Conservation (phyloP, 2,329 filamentous ascomycete species). For the Sporothrix globosa region DNA sequence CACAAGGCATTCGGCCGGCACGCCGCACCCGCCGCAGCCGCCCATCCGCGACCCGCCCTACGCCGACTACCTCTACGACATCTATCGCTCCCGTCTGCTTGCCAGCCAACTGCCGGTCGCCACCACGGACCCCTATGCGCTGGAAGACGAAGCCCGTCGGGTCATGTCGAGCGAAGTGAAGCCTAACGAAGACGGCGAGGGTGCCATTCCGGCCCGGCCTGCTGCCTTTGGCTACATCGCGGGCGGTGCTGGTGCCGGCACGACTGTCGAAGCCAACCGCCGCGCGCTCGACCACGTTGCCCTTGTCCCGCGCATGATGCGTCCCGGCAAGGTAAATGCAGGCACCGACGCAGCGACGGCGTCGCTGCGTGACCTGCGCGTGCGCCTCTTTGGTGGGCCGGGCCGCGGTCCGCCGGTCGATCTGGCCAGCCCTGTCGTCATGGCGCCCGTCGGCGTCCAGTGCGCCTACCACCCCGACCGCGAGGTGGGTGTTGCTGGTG, state of each 20-base stretch:
- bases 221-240: slow-evolving; percentile 61
- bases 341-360: slow-evolving; percentile 29
- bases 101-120: slow-evolving; percentile 53
- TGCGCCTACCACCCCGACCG: slow-evolving; percentile 66
- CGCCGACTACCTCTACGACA: slow-evolving; percentile 42
- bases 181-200: neutral
- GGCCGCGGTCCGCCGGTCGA: slow-evolving; percentile 16
- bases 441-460: slow-evolving; percentile 72
- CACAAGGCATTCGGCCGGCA: neutral
- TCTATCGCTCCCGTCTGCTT: slow-evolving; percentile 58
- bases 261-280: slow-evolving; percentile 64
- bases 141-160: slow-evolving; percentile 59
- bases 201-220: neutral
- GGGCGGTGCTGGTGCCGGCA: slow-evolving; percentile 64
- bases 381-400: slow-evolving; percentile 54
- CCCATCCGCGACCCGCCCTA: slow-evolving; percentile 35
- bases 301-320: slow-evolving; percentile 58
- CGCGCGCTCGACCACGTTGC: slow-evolving; percentile 58
- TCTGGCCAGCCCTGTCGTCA: slow-evolving; percentile 56
- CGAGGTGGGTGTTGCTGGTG: slow-evolving; percentile 66
- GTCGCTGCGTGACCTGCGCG: slow-evolving; percentile 52
- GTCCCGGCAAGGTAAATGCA: slow-evolving; percentile 39
- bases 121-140: slow-evolving; percentile 61
- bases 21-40: neutral
- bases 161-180: slow-evolving; percentile 49